Evolutionary conservation across 306 rosid species (phyloP).

Genomic region (Lupinus albus): DNA sequence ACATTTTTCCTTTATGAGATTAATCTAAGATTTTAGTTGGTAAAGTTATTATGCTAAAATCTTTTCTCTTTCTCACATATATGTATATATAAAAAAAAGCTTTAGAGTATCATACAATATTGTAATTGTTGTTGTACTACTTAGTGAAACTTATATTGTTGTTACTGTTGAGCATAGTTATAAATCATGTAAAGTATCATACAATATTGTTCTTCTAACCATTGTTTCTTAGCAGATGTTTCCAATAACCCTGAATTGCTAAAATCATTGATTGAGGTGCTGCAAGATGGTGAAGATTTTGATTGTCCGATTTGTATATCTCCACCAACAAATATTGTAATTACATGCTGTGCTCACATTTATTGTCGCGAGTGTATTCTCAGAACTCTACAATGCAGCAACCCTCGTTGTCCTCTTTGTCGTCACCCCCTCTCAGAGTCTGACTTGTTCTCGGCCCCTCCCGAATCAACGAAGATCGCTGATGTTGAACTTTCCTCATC

Average conservation of each 20-base stretch:
- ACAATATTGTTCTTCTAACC: background rate
- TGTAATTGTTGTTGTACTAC: too few relatives aligned
- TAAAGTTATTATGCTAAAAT: too few relatives aligned
- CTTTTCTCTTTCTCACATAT: too few relatives aligned
- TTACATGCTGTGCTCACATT: constrained; percentile 78
- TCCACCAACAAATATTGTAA: constrained; percentile 60
- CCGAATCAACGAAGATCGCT: constrained; percentile 38
- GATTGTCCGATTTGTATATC: constrained; percentile 86
- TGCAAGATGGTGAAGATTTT: constrained; percentile 85
- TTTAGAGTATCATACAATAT: too few relatives aligned
- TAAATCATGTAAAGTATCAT: too few relatives aligned
- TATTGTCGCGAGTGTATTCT: constrained; percentile 74
- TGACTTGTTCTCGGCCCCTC: constrained; percentile 77
- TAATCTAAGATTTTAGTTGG: too few relatives aligned
- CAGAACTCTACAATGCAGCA: constrained; percentile 53
- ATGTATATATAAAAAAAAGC: too few relatives aligned
- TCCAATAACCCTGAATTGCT: constrained; percentile 77
- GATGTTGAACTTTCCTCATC: constrained; percentile 7
- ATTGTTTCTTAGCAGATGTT: constrained; percentile 53
- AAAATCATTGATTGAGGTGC: constrained; percentile 61
- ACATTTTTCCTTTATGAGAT: too few relatives aligned
- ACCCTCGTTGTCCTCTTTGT: constrained; percentile 74
- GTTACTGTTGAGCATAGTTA: too few relatives aligned
- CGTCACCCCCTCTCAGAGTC: constrained; percentile 56
- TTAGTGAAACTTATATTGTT: too few relatives aligned